Evolutionary conservation across 2,329 filamentous ascomycete species (phyloP), one percentile per base, ranked within the genome.

Genomic region (Verticillium tricorpus): DNA sequence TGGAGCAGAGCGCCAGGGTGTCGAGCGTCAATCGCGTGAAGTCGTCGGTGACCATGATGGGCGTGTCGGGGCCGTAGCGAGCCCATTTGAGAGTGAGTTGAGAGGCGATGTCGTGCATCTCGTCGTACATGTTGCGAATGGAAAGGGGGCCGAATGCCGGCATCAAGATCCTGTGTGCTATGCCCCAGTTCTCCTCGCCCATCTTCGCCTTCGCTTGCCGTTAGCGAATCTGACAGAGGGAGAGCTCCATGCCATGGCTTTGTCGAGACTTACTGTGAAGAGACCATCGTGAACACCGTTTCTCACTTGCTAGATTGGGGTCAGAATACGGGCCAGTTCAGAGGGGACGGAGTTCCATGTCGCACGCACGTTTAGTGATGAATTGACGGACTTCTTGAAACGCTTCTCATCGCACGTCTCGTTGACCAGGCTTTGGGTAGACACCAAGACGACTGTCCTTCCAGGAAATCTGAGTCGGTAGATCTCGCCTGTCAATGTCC

Each of bases 71-170:
- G 2, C 73, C 74, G 50, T 71, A 70, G 59, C 84, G 74, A 5
- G 81, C 82, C 82, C 82, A 85, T 67, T 85, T 85, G 67, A 83
- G 72, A 14, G 82, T 77, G 56, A 85, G 68, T 63, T 86, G 82
- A 2, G 76, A 75, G 11, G 80, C 78, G 61, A 85, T 78, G 64
- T 85, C 83, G 60, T 78, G 71, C 78, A 80, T 80, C 64, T 80
- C 78, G 66, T 79, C 76, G 63, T 83, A 86, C 83, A 86, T 85
- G 22, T 73, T 74, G 40, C 84, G 81, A 67, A 92, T 91, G 1
- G 84, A 80, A 25, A 91, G 72, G 0, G 89, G 89, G 0, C 89
- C 89, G 70, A 92, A 91, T 2, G 87, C 88, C 0, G 89, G 88
- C 68, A 89, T 82, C 60, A 92, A 76, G 17, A 88, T 76, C 25